phyloP scores from a whole-genome alignment of 805 yeast genomes.

The Nakazawaea siamensis region DNA sequence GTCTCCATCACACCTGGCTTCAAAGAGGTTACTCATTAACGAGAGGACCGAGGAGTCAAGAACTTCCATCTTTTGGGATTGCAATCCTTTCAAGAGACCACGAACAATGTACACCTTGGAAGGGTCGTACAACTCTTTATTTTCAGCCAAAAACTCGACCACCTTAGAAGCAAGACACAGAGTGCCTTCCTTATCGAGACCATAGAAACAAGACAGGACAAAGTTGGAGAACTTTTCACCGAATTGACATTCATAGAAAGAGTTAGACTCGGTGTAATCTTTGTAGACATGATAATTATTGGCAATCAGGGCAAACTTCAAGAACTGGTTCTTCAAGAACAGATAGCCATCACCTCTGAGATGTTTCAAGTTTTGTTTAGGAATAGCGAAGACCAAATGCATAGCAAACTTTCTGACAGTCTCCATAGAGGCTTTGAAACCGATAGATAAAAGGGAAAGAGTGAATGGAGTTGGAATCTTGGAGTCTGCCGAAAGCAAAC shows the following conservation, averaged over 20 bases:
- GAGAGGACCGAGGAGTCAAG: slow-evolving; percentile 20
- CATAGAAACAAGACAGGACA: slow-evolving; percentile 27
- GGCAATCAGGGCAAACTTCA: slow-evolving; percentile 59
- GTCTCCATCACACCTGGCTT: slow-evolving; percentile 24
- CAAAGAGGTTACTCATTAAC: slow-evolving; percentile 26
- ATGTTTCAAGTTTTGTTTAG: slow-evolving; percentile 33
- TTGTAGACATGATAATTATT: slow-evolving; percentile 43
- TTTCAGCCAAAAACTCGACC: slow-evolving; percentile 37
- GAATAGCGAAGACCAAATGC: slow-evolving; percentile 45
- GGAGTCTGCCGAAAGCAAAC: slow-evolving; percentile 40
- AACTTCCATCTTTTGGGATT: slow-evolving; percentile 13
- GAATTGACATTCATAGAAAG: slow-evolving; percentile 46
- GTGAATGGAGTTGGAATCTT: slow-evolving; percentile 65
- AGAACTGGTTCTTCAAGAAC: slow-evolving; percentile 33
- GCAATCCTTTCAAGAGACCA: slow-evolving; percentile 52
- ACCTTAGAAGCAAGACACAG: slow-evolving; percentile 20
- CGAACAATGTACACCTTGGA: slow-evolving; percentile 51
- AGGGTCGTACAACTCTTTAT: slow-evolving; percentile 56
- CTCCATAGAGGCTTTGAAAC: slow-evolving; percentile 69
- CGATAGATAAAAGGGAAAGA: slow-evolving; percentile 63
- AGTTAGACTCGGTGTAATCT: slow-evolving; percentile 24
- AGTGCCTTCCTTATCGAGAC: slow-evolving; percentile 20
- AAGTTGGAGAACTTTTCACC: slow-evolving; percentile 45
- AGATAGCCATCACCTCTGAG: slow-evolving; percentile 31
- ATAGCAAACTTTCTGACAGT: slow-evolving; percentile 61